phyloP scores from a whole-genome alignment of 1,284 basidiomycete species.

The Cryptococcus jaspeensis region DNA sequence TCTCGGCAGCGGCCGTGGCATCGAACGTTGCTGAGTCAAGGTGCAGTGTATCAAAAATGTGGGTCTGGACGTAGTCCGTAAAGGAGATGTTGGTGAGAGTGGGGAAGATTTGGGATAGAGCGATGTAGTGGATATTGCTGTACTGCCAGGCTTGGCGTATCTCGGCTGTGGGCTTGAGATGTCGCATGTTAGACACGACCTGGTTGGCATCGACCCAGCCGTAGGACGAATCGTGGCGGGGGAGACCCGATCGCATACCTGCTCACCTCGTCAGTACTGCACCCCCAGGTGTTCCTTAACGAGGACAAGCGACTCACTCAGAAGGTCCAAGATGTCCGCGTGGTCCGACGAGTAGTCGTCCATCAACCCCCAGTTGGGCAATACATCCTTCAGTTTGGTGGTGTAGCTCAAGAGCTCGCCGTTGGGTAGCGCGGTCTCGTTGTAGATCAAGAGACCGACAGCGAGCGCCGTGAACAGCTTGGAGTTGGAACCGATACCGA shows the following conservation, averaged over 20 bases:
- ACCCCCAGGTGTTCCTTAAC: too few species aligned
- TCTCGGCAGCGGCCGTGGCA: conserved; percentile 5
- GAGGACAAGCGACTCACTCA: conserved; percentile 39
- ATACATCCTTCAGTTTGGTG: conserved; percentile 52
- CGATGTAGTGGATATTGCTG: conserved; percentile 34
- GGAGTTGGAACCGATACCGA: conserved; percentile 55
- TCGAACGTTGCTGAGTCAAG: conserved; percentile 32
- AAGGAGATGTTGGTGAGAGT: conserved; percentile 26
- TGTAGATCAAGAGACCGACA: conserved; percentile 52
- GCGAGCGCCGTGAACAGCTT: conserved; percentile 54
- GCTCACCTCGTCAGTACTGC: background rate
- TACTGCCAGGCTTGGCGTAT: conserved; percentile 39
- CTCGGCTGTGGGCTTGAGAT: conserved; percentile 32
- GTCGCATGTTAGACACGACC: conserved; percentile 23
- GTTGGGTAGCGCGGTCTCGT: conserved; percentile 49
- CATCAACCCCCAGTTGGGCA: conserved; percentile 51
- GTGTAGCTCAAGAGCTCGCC: conserved; percentile 40
- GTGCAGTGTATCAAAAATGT: conserved; percentile 36
- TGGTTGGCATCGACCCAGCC: conserved; percentile 20
- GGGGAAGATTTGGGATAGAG: conserved; percentile 27
- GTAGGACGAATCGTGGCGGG: conserved; percentile 28
- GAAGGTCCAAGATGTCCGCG: conserved; percentile 51
- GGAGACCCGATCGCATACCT: conserved; percentile 37
- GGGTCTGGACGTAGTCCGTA: conserved; percentile 22
- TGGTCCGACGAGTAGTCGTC: conserved; percentile 50